These are phyloP conservation scores for Talaromyces sp. DNA, from an alignment of 2,329 filamentous ascomycete genomes.

Conservation along the genomic window DNA sequence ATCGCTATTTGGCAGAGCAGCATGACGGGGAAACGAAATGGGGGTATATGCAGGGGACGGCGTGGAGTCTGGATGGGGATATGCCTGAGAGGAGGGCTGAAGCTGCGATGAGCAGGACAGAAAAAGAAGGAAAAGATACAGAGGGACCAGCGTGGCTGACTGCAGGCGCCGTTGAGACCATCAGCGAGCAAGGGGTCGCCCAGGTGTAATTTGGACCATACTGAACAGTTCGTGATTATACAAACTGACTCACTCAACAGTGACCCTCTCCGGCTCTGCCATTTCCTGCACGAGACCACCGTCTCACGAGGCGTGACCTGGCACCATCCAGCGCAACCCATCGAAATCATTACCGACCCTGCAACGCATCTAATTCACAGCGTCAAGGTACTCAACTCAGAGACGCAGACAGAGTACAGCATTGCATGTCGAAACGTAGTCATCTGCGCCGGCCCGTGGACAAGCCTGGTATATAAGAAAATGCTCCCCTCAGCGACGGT, in stretches of 20 bases:
- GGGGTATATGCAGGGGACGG: conserved; percentile 56
- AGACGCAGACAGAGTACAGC: conserved; percentile 16
- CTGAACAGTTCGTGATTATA: neutral
- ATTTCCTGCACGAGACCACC: conserved; percentile 57
- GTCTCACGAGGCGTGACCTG: conserved; percentile 57
- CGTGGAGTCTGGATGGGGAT: conserved; percentile 47
- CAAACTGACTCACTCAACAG: conserved; percentile 29
- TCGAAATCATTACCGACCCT: conserved; percentile 47
- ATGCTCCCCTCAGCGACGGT: conserved; percentile 56
- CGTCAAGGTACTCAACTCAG: conserved; percentile 45
- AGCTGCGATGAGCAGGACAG: conserved; percentile 36
- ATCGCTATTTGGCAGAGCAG: conserved; percentile 56
- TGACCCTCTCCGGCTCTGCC: conserved; percentile 61
- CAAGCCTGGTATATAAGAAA: conserved; percentile 55
- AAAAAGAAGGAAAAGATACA: conserved; percentile 25
- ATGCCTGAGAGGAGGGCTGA: conserved; percentile 39
- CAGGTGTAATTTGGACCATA: conserved; percentile 51
- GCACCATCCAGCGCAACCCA: conserved; percentile 57
- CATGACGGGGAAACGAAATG: conserved; percentile 53
- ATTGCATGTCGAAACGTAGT: conserved; percentile 61
- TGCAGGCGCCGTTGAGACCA: conserved; percentile 54
- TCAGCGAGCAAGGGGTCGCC: conserved; percentile 57
- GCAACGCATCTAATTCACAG: conserved; percentile 44
- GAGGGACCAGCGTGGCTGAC: conserved; percentile 54
- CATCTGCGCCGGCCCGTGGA: conserved; percentile 67